These are phyloP conservation scores for Zizania palustris DNA, from an alignment of 202 grass and related monocot genomes.

Conservation along the genomic window DNA sequence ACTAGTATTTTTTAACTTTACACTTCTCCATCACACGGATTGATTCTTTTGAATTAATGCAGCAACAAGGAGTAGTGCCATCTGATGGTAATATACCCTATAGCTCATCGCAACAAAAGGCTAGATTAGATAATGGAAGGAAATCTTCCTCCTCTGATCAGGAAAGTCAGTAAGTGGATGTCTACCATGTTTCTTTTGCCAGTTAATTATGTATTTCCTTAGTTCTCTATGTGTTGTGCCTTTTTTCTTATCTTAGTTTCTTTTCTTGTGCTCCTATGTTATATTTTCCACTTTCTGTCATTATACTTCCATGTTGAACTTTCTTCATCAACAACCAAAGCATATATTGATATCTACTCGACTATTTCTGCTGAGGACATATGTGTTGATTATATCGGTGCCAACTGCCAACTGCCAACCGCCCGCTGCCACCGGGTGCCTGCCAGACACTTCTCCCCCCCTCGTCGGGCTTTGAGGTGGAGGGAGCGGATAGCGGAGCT, in stretches of 20 bases:
- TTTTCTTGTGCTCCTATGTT: background rate
- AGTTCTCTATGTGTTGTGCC: constrained; percentile 1
- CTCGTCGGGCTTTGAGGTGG: too few species aligned
- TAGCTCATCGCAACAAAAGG: constrained; percentile 52
- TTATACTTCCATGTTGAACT: background rate
- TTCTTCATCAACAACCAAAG: background rate
- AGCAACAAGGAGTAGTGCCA: constrained; percentile 55
- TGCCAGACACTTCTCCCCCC: too few species aligned
- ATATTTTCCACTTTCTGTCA: constrained; percentile 25
- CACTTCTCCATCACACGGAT: constrained; percentile 19
- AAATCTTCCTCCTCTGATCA: constrained; percentile 79
- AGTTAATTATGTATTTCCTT: constrained; percentile 25
- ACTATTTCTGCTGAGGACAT: background rate
- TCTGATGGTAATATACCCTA: constrained; percentile 60
- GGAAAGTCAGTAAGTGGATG: constrained; percentile 81
- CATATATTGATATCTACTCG: background rate
- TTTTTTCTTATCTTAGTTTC: constrained; percentile 7
- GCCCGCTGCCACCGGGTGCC: too few species aligned
- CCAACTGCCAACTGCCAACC: background rate
- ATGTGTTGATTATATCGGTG: background rate
- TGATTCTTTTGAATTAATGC: constrained; percentile 37
- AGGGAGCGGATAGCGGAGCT: too few species aligned
- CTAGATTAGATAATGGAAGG: constrained; percentile 69
- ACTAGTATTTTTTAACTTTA: background rate
- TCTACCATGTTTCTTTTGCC: constrained; percentile 31